Evolutionary conservation across 2,329 filamentous ascomycete genomes (phyloP), one percentile per base, ranked within the genome.

Genomic region (Aspergillus sp.): DNA sequence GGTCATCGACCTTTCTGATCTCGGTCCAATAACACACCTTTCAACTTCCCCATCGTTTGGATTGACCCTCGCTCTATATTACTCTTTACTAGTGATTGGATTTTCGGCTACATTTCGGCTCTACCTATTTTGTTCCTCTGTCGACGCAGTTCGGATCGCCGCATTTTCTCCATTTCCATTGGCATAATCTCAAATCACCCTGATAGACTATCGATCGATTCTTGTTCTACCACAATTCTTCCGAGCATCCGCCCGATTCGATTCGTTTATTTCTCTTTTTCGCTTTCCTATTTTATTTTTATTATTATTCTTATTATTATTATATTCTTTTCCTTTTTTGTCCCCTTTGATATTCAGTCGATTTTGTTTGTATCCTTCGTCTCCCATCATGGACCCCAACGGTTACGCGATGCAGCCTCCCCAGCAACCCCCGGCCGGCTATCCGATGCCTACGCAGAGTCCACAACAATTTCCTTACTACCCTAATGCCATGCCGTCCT

Each of bases 381-480:
- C 20, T 45, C 22, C 47, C 46, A 63, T 52, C 51, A 68, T 68
- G 65, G 65, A 66, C 59, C 59, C 64, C 52, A 67, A 66, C 59
- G 64, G 60, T 41, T 66, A 61, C 56, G 60, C 63, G 20, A 40
- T 54, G 46, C 55, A 52, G 51, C 58, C 45, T 44, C 50, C 49
- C 40, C 53, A 55, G 53, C 60, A 62, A 50, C 54, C 52, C 52
- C 59, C 57, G 52, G 56, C 67, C 50, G 67, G 62, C 49, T 72
- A 66, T 65, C 67, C 70, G 59, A 64, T 68, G 55, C 62, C 62
- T 50, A 58, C 60, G 47, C 70, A 70, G 51, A 65, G 60, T 54
- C 64, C 58, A 50, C 67, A 66, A 49, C 68, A 68, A 54, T 67
- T 70, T 51, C 58, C 69, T 41, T 72, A 66, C 58, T 71, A 72